Evolutionary conservation across 2,329 filamentous ascomycete genomes (phyloP), one percentile per base, ranked within the genome.

Genomic region (Bipolaris zeicola): DNA sequence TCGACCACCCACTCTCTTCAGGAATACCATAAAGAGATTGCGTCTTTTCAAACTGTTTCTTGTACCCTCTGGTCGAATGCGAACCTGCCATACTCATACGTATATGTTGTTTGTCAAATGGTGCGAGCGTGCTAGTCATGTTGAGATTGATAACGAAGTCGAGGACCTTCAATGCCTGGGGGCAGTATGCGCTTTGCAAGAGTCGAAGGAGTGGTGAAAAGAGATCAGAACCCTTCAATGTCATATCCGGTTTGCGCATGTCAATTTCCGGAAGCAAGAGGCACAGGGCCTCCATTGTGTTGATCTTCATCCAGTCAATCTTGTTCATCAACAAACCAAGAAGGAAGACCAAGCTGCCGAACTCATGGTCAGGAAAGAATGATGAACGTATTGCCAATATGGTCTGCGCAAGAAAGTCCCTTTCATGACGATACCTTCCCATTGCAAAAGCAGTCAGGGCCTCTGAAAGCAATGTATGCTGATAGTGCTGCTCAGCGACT

Each of bases 51-150:
- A 96, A 98, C 76, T 98, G 93, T 73, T 97, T 98, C 46, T 91
- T 88, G 47, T 95, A 89, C 0, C 89, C 87, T 66, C 90, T 89
- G 52, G 75, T 81, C 0, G 92, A 95, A 2, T 92, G 92, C 1
- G 90, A 88, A 11, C 91, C 89, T 5, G 92, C 93, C 92, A 99
- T 97, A 76, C 94, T 98, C 96, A 99, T 99, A 37, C 95, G 87
- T 56, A 99, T 80, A 71, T 98, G 92, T 67, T 97, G 92, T 67
- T 91, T 92, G 75, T 98, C 95, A 84, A 96, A 92, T 1, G 94
- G 90, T 31, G 78, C 81, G 5, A 74, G 64, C 3, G 90, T 92
- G 4, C 91, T 90, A 0, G 92, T 92, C 81, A 98, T 94, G 22
- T 90, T 91, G 84, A 97, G 96, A 26, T 90, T 91, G 85, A 97